Evolutionary conservation across 2,329 filamentous ascomycete species (phyloP), one percentile per base, ranked within the genome.

Genomic region (Hypoxylon sp.): DNA sequence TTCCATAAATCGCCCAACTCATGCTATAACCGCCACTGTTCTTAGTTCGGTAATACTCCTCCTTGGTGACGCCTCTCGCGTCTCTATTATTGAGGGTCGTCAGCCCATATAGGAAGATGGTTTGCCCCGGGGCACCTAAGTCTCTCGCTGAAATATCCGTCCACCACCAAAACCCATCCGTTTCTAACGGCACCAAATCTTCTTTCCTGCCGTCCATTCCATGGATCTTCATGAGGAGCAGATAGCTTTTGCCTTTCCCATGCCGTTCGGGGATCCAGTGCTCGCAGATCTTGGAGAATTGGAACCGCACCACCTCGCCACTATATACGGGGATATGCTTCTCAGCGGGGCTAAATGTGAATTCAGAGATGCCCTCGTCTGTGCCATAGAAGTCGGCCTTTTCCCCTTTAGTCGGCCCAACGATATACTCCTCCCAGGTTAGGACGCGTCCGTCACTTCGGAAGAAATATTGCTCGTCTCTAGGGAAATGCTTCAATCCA

Each of bases 91-190:
- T 82, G 3, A 88, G 66, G 24, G 75, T 81, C 10, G 77, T 86
- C 39, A 97, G 82, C 19, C 88, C 87, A 63, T 87, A 87, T 31
- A 96, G 80, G 71, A 85, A 86, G 5, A 95, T 81, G 59, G 85
- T 88, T 80, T 94, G 88, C 0, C 93, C 93, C 0, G 90, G 87
- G 0, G 83, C 84, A 0, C 93, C 93, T 19, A 97, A 81, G 63
- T 90, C 86, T 33, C 83, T 80, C 0, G 88, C 85, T 26, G 86
- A 83, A 3, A 98, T 86, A 79, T 98, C 95, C 1, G 89, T 80
- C 89, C 93, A 97, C 88, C 92, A 97, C 81, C 91, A 90, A 75
- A 87, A 91, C 13, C 92, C 92, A 66, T 95, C 92, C n/a, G 88
- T 91, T 54, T 92, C 87, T 60, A 97, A 88, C 0, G 92, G 88